Conservation (phyloP, 208 protist genomes). For the Trypanosomatidae sp. region DNA sequence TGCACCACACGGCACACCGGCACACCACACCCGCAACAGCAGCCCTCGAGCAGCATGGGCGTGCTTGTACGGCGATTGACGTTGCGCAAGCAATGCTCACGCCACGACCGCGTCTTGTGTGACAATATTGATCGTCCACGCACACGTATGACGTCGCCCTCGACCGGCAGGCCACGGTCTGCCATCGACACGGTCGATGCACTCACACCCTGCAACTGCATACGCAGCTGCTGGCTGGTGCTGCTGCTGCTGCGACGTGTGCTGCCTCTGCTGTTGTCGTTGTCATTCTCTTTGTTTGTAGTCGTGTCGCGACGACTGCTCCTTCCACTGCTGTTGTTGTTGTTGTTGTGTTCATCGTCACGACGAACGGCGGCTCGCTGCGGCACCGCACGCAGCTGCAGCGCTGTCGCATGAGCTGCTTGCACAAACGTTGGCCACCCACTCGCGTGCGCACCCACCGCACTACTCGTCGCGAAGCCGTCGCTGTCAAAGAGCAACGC, state of each 20-base stretch:
- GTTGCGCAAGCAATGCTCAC: constrained; percentile 47
- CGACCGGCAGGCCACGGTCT: constrained; percentile 25
- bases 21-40: constrained; percentile 19
- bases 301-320: too few relatives aligned
- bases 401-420: background rate
- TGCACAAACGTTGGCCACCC: constrained; percentile 41
- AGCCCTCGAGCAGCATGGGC: constrained; percentile 19
- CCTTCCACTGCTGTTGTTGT: too few relatives aligned
- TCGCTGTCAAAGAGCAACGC: constrained; percentile 14
- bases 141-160: constrained; percentile 29
- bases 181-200: too few relatives aligned
- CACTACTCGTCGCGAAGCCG: constrained; percentile 3
- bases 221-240: too few relatives aligned
- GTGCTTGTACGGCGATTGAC: constrained; percentile 40
- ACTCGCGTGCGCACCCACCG: constrained; percentile 8
- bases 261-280: too few relatives aligned
- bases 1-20: constrained; percentile 43
- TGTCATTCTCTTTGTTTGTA: too few relatives aligned
- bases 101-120: constrained; percentile 19
- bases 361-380: constrained; percentile 12
- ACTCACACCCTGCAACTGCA: too few relatives aligned
- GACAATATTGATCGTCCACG: constrained; percentile 3
- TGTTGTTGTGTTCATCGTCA: too few relatives aligned
- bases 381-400: constrained; percentile 11
- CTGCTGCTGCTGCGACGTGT: too few relatives aligned